Evolutionary conservation across 2,329 filamentous ascomycete genomes (phyloP).

Genomic region (Clarireedia paspali): DNA sequence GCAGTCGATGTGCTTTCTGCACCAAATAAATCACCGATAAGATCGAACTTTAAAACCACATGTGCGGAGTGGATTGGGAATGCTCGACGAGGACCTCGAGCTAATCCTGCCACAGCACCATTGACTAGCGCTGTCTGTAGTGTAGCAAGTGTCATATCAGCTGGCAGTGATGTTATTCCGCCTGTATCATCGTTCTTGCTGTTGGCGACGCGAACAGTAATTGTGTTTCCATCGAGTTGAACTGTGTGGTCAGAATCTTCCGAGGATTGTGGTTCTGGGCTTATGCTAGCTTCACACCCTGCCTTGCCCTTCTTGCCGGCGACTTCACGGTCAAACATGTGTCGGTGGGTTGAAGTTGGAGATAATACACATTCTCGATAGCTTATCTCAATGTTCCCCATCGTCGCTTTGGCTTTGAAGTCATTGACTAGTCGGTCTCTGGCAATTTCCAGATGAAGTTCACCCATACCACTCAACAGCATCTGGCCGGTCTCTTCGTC

Average conservation of each 20-base stretch:
- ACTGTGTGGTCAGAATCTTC: slow-evolving; percentile 35
- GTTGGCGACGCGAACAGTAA: slow-evolving; percentile 42
- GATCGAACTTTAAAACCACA: slow-evolving; percentile 63
- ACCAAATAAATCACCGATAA: slow-evolving; percentile 55
- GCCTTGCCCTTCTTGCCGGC: slow-evolving; percentile 75
- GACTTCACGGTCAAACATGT: slow-evolving; percentile 69
- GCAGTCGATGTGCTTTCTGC: slow-evolving; percentile 59
- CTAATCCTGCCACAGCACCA: slow-evolving; percentile 74
- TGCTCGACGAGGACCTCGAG: slow-evolving; percentile 72
- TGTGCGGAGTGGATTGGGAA: slow-evolving; percentile 73
- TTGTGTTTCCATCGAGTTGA: slow-evolving; percentile 63
- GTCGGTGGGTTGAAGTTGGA: slow-evolving; percentile 47
- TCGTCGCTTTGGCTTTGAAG: slow-evolving; percentile 76
- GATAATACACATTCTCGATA: slow-evolving; percentile 76
- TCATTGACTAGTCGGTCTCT: slow-evolving; percentile 81
- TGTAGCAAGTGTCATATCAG: slow-evolving; percentile 42
- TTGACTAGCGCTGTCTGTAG: slow-evolving; percentile 57
- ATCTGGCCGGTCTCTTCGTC: slow-evolving; percentile 92
- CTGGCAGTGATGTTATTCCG: slow-evolving; percentile 38
- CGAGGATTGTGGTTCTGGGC: slow-evolving; percentile 45
- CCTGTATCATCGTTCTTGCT: slow-evolving; percentile 27
- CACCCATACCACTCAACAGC: slow-evolving; percentile 90
- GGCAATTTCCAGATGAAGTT: slow-evolving; percentile 90
- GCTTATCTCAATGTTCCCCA: slow-evolving; percentile 89
- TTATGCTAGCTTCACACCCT: slow-evolving; percentile 60